Evolutionary conservation across 257 asterid species (phyloP).

Genomic region (Apocynum venetum): DNA sequence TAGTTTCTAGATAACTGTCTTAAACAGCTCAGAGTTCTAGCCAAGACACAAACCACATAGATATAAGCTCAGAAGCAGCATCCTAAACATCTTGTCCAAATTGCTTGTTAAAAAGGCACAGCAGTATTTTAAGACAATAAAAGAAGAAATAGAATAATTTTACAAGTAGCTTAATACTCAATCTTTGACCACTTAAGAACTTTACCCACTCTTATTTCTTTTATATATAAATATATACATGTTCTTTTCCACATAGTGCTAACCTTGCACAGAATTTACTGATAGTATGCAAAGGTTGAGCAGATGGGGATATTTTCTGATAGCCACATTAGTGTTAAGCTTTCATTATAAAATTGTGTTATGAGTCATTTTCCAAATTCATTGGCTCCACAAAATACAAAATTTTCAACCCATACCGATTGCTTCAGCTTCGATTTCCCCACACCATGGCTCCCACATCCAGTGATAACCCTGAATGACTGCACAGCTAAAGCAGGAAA

Average conservation of each 20-base stretch:
- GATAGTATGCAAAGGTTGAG: background rate
- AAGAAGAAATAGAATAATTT: background rate
- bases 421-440: constrained; percentile 86
- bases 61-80: background rate
- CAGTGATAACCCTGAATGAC: constrained; percentile 83
- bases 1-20: background rate
- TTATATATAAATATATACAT: background rate
- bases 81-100: background rate
- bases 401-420: constrained; percentile 45
- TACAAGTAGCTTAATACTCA: background rate
- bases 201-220: background rate
- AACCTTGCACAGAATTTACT: background rate
- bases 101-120: background rate
- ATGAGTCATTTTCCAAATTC: background rate
- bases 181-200: background rate
- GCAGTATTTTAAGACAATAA: too few relatives aligned
- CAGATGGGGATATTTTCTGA: background rate
- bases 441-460: constrained; percentile 88
- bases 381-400: background rate
- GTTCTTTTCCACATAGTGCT: background rate
- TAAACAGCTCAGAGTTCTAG: background rate
- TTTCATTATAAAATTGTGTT: too few relatives aligned
- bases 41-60: background rate
- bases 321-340: background rate
- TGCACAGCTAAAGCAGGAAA: constrained; percentile 58